Percentiles rank a stretch among this genome's conserved stretches.
phyloP scores from a whole-genome alignment of 345 rosid species.

The Populus tremula region DNA sequence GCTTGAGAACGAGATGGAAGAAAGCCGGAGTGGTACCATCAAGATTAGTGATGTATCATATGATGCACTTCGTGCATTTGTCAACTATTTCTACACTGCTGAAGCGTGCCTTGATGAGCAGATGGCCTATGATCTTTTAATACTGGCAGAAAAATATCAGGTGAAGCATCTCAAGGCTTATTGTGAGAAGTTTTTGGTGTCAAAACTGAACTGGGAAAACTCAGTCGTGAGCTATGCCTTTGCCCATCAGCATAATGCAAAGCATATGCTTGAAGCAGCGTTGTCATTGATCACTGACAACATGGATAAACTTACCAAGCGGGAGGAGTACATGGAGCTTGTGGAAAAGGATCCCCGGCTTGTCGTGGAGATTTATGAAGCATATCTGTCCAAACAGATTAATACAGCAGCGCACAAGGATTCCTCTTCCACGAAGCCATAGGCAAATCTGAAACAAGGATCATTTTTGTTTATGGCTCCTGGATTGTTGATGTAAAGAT shows the following conservation, averaged over 20 bases:
- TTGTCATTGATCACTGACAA: slow-evolving; percentile 60
- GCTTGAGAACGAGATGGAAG: slow-evolving; percentile 86
- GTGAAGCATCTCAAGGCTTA: slow-evolving; percentile 72
- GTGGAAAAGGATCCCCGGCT: slow-evolving; percentile 75
- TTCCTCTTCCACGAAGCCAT: slow-evolving; percentile 24
- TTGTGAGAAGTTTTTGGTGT: slow-evolving; percentile 70
- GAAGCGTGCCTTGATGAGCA: slow-evolving; percentile 77
- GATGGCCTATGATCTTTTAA: slow-evolving; percentile 74
- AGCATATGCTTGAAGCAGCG: slow-evolving; percentile 59
- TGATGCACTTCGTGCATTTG: slow-evolving; percentile 62
- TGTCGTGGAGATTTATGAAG: slow-evolving; percentile 74
- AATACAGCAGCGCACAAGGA: slow-evolving; percentile 63
- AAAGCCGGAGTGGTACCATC: slow-evolving; percentile 76
- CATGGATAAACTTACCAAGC: slow-evolving; percentile 72
- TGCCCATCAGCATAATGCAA: slow-evolving; percentile 82
- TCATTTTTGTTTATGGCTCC: neutral
- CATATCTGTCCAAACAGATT: slow-evolving; percentile 62
- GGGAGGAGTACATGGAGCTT: slow-evolving; percentile 68
- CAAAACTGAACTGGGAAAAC: slow-evolving; percentile 74
- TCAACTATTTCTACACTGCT: slow-evolving; percentile 70
- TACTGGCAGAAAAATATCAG: slow-evolving; percentile 77
- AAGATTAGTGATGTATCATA: slow-evolving; percentile 66
- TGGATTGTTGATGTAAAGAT: neutral
- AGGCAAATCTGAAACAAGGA: neutral
- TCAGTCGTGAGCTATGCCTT: slow-evolving; percentile 71